Evolutionary conservation across 1,284 basidiomycete species (phyloP).

Genomic region (Leccinum proximum): DNA sequence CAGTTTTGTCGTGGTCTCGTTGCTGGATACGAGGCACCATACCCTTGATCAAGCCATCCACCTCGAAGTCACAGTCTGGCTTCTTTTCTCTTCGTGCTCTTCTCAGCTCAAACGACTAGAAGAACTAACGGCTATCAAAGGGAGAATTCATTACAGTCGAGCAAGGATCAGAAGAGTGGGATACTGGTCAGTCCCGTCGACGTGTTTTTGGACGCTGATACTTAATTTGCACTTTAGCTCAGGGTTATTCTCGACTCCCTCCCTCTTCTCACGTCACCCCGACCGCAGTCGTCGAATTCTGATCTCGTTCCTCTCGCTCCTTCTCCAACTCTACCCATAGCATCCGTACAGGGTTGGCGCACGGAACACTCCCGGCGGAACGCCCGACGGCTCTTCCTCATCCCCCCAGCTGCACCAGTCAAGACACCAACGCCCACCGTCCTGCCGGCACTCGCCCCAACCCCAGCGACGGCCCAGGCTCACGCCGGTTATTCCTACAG

Average conservation of each 20-base stretch:
- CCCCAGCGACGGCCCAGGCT: constrained; percentile 26
- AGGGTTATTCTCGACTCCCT: constrained; percentile 67
- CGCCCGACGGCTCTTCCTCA: constrained; percentile 52
- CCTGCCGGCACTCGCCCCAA: constrained; percentile 16
- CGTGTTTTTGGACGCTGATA: not conserved
- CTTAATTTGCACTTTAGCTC: constrained; percentile 44
- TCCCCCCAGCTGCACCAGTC: constrained; percentile 20
- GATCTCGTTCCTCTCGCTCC: constrained; percentile 51
- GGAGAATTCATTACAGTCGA: constrained; percentile 48
- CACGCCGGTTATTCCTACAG: constrained; percentile 25
- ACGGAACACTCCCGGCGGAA: constrained; percentile 65
- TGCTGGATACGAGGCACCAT: too few relatives aligned
- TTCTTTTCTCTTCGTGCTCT: too few relatives aligned
- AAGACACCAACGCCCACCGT: constrained; percentile 20
- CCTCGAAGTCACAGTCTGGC: too few relatives aligned
- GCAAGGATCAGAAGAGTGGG: constrained; percentile 76
- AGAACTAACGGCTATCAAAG: constrained; percentile 51
- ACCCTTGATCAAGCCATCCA: too few relatives aligned
- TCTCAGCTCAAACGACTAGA: constrained; percentile 48
- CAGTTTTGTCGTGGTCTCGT: too few relatives aligned
- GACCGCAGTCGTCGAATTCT: constrained; percentile 52
- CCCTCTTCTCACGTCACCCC: constrained; percentile 60
- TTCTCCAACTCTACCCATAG: constrained; percentile 43
- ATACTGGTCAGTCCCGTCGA: constrained; percentile 31
- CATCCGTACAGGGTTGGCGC: constrained; percentile 55